Conservation (phyloP, 805 yeast genomes). For the Ogataea ganodermae region DNA sequence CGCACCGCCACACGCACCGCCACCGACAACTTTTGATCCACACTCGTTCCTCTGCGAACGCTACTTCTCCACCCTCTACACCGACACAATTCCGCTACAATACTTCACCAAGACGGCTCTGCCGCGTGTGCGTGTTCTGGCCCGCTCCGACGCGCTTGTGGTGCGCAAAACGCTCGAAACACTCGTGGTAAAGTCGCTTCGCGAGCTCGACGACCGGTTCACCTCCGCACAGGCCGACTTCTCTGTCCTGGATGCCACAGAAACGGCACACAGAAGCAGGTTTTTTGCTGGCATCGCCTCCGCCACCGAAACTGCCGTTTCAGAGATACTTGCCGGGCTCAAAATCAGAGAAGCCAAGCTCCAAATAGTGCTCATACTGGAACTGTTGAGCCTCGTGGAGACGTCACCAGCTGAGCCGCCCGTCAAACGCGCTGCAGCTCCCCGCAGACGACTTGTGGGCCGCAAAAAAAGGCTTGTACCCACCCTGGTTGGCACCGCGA, state of each 20-base stretch:
- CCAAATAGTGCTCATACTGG: slow-evolving; percentile 33
- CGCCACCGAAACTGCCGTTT: slow-evolving; percentile 1
- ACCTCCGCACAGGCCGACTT: background rate
- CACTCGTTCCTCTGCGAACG: slow-evolving; percentile 28
- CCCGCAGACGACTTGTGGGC: slow-evolving; percentile 25
- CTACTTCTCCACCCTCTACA: slow-evolving; percentile 32
- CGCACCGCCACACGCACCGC: slow-evolving; percentile 12
- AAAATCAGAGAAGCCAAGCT: slow-evolving; percentile 33
- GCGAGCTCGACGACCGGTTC: slow-evolving; percentile 26
- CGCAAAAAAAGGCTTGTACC: slow-evolving; percentile 36
- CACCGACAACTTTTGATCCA: slow-evolving; percentile 35
- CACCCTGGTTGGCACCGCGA: slow-evolving; percentile 35
- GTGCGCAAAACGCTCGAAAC: slow-evolving; percentile 22
- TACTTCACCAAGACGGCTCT: slow-evolving; percentile 35
- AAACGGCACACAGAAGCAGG: slow-evolving; percentile 12
- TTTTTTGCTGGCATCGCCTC: background rate
- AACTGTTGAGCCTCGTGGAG: slow-evolving; percentile 25
- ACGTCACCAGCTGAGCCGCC: too few relatives aligned
- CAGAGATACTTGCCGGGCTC: slow-evolving; percentile 14
- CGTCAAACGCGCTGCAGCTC: background rate
- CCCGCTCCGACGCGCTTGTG: slow-evolving; percentile 26
- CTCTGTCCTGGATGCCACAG: slow-evolving; percentile 13
- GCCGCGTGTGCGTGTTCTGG: slow-evolving; percentile 31
- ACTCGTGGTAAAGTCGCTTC: slow-evolving; percentile 22
- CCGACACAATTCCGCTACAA: slow-evolving; percentile 28